phyloP scores from a whole-genome alignment of 306 rosid genomes.

The Albizia julibrissin region DNA sequence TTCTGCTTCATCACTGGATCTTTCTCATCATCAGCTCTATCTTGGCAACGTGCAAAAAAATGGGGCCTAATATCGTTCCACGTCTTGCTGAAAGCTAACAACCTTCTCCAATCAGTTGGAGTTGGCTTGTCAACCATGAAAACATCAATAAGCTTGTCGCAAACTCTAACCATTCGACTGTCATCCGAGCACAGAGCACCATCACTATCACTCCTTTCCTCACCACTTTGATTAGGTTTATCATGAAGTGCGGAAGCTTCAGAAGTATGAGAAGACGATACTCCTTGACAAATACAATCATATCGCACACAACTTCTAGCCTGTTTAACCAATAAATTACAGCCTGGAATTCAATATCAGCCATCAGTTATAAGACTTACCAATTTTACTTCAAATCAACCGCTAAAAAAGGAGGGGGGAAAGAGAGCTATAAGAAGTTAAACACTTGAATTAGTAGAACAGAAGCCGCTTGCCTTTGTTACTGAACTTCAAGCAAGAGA shows the following conservation, averaged over 20 bases:
- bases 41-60: constrained; percentile 60
- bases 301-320: constrained; percentile 18
- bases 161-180: constrained; percentile 54
- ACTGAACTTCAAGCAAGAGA: constrained; percentile 27
- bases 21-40: constrained; percentile 53
- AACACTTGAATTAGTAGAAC: background rate
- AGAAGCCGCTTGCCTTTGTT: constrained; percentile 30
- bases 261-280: constrained; percentile 32
- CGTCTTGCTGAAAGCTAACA: constrained; percentile 82
- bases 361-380: background rate
- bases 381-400: background rate
- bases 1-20: constrained; percentile 74
- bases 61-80: constrained; percentile 79
- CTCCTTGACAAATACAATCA: constrained; percentile 34
- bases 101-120: constrained; percentile 81
- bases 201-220: constrained; percentile 33
- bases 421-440: background rate
- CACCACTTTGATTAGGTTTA: constrained; percentile 19
- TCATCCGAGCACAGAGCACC: constrained; percentile 48
- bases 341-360: constrained; percentile 41
- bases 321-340: constrained; percentile 32
- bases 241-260: constrained; percentile 8
- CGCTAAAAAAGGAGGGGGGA: background rate
- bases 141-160: constrained; percentile 86
- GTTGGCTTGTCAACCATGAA: constrained; percentile 90